A percentile compares a stretch with the other conserved stretches of the same genome.
Conservation (phyloP, 305 asterid species). For the Fraxinus sp. region DNA sequence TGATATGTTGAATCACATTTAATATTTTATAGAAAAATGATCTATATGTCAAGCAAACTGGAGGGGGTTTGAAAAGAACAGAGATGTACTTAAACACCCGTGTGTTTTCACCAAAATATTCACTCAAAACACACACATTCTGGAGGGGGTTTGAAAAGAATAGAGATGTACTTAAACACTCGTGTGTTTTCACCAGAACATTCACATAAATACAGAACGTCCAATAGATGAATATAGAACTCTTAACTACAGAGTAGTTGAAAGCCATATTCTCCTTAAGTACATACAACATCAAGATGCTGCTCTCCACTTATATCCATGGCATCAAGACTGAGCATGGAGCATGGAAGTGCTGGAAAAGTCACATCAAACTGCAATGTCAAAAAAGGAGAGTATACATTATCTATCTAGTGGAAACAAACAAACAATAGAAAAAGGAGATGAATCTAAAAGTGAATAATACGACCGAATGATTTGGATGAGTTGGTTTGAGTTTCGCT, state of each 20-base stretch:
- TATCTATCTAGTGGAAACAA: not conserved
- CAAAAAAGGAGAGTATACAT: conserved; percentile 26
- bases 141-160: too few species aligned
- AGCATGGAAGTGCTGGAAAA: conserved; percentile 91
- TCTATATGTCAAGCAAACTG: not conserved
- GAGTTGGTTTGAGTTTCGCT: conserved; percentile 5
- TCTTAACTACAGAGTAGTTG: conserved; percentile 10
- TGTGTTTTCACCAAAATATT: conserved; percentile 4
- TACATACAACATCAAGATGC: conserved; percentile 93
- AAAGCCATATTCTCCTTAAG: conserved; percentile 17
- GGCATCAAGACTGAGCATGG: conserved; percentile 88
- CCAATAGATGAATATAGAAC: not conserved
- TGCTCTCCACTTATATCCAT: conserved; percentile 99
- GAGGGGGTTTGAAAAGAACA: conserved; percentile 16
- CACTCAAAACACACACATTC: conserved; percentile 2
- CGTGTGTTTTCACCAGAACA: not conserved
- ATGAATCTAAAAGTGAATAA: not conserved
- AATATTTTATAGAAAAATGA: conserved; percentile 4
- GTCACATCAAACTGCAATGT: conserved; percentile 95
- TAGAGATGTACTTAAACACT: not conserved
- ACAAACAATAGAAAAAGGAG: conserved; percentile 1
- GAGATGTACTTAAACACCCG: not conserved
- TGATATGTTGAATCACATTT: not conserved
- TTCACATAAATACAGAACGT: conserved; percentile 1
- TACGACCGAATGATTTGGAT: not conserved